Evolutionary conservation across 1,284 basidiomycete genomes (phyloP).

Genomic region (Ganoderma multipileum): DNA sequence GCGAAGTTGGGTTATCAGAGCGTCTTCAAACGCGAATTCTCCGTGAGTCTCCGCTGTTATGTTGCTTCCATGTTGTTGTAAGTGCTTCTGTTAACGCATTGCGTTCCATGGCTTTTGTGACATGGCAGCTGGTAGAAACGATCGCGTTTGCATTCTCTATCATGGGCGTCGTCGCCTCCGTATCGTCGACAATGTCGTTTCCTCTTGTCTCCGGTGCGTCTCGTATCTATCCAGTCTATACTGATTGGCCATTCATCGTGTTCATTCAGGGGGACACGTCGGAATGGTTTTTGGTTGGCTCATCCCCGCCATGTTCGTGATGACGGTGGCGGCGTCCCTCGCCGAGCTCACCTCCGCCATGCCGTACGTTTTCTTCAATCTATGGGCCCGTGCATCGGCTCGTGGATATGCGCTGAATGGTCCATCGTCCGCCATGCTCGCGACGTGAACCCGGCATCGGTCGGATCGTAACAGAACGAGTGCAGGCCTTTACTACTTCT

Average conservation of each 20-base stretch:
- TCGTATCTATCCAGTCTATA: background rate
- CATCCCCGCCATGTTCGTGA: conserved; percentile 74
- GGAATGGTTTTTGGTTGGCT: conserved; percentile 84
- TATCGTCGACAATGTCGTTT: conserved; percentile 72
- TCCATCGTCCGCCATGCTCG: background rate
- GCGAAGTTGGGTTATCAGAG: conserved; percentile 76
- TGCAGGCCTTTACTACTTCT: conserved; percentile 79
- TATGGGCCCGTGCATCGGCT: background rate
- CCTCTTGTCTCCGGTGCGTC: conserved; percentile 61
- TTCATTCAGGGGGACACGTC: conserved; percentile 66
- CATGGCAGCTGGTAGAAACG: conserved; percentile 61
- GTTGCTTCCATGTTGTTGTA: background rate
- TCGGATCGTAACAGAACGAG: conserved; percentile 34
- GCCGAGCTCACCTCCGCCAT: conserved; percentile 78
- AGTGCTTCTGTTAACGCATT: background rate
- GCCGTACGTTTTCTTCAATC: conserved; percentile 58
- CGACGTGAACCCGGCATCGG: background rate
- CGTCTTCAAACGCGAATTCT: conserved; percentile 81
- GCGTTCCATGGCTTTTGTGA: background rate
- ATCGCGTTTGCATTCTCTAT: conserved; percentile 77
- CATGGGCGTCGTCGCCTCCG: conserved; percentile 77
- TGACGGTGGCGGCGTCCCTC: conserved; percentile 70
- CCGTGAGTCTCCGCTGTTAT: conserved; percentile 48
- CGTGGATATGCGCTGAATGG: background rate
- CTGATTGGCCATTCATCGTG: background rate